Base-by-base conservation (phyloP, 2,329 filamentous ascomycete genomes). In the Davidsoniella virescens region DNA sequence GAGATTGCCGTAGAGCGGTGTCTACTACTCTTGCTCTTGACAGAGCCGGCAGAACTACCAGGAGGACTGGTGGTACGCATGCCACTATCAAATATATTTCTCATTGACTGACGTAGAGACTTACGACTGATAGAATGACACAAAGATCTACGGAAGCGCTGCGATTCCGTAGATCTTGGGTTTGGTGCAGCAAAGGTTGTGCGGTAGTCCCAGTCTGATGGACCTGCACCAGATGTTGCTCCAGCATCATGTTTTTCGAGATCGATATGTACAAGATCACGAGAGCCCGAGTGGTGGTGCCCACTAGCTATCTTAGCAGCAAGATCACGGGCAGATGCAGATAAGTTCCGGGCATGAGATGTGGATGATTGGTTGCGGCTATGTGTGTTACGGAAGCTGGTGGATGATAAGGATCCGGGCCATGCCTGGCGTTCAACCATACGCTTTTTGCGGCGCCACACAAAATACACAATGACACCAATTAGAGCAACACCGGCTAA, bases 161-260 rank as follows among this genome's bases (percentile, higher is more conserved):
- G 29, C 29, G 29, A 33, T 33, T 7, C 17, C 3, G 17, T n/a
- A 20, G 23, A 41, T 16, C 10, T 16, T 10, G 45, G 33, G 6
- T 36, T 36, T 3, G 45, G 7, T n/a, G 46, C n/a, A 25, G 50
- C 50, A 49, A 52, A 52, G 10, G 50, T 52, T 5, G 46, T 41
- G n/a, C 46, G 45, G 25, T 52, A 52, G 23, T 52, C 40, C 50
- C 50, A 52, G 12, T 44, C 44, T 16, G 38, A 43, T 8, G 33
- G 16, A 44, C 26, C 29, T 26, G 33, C 38, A 33, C 23, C 43
- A 44, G 45, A 20, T 4, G 25, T 14, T 14, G 16, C 8, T 33
- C 42, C 16, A 18, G 43, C 29, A 40, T 40, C 43, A 46, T 44
- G 38, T 47, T 54, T 49, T 39, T 49, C 47, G n/a, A 49, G 18